phyloP scores from a whole-genome alignment of 192 early-diverging fungal species.

The Spinellus fusiger region DNA sequence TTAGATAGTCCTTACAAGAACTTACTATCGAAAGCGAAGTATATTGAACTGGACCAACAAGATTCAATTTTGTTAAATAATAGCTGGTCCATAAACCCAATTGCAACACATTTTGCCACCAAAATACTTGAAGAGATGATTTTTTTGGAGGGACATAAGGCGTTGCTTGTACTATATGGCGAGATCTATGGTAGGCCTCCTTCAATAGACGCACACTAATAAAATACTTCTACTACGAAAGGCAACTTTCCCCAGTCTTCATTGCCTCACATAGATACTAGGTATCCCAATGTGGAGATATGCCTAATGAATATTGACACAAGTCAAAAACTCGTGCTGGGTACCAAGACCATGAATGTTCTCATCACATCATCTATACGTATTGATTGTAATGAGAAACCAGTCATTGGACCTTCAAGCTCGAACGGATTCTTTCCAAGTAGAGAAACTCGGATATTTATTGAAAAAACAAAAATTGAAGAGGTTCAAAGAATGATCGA shows the following conservation, averaged over 20 bases:
- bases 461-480: conserved; percentile 14
- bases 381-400: background rate
- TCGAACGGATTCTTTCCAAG: conserved; percentile 1
- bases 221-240: conserved; percentile 7
- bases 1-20: conserved; percentile 1
- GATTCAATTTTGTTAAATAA: conserved; percentile 4
- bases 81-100: background rate
- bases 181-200: background rate
- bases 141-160: conserved; percentile 7
- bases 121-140: conserved; percentile 2
- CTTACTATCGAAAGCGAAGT: background rate
- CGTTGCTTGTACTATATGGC: conserved; percentile 1
- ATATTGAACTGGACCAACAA: conserved; percentile 8
- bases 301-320: conserved; percentile 4
- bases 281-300: conserved; percentile 5
- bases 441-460: conserved; percentile 6
- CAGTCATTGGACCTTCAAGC: conserved; percentile 4
- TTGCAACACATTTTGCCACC: background rate
- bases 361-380: conserved; percentile 8
- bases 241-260: conserved; percentile 10
- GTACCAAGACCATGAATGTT: conserved; percentile 9
- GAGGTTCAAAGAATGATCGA: conserved; percentile 6
- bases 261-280: conserved; percentile 10
- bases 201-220: conserved; percentile 3
- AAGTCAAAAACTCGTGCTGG: conserved; percentile 3